A percentile compares a stretch with the other conserved stretches of the same genome.
Evolutionary conservation across 2,329 filamentous ascomycete genomes (phyloP).

Genomic region (Orbilia oligospora): DNA sequence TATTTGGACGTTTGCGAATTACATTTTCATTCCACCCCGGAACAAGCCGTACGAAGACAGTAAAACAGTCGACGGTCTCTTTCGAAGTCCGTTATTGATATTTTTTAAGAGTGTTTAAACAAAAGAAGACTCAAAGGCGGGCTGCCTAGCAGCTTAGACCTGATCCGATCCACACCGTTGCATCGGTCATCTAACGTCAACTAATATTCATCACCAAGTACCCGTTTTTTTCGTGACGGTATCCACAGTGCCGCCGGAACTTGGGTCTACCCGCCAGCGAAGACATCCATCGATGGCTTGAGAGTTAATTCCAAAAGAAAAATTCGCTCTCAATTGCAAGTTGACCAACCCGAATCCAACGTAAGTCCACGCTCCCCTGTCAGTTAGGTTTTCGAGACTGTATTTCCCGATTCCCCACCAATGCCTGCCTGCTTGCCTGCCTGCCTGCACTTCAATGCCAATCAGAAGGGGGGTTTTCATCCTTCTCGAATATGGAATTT

Average conservation of each 20-base stretch:
- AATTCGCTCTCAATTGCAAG: not conserved
- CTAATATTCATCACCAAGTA: constrained; percentile 1
- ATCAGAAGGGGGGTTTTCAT: constrained; percentile 38
- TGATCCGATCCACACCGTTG: constrained; percentile 11
- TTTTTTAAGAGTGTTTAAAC: not conserved
- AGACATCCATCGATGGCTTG: constrained; percentile 21
- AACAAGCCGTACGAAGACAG: constrained; percentile 44
- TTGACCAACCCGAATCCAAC: constrained; percentile 26
- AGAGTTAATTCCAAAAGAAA: constrained; percentile 4
- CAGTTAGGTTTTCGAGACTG: not conserved
- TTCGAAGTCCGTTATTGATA: constrained; percentile 15
- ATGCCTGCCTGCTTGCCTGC: constrained; percentile 8
- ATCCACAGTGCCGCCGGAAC: constrained; percentile 16
- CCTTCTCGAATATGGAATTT: constrained; percentile 21
- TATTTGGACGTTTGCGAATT: constrained; percentile 56
- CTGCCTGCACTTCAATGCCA: constrained; percentile 4
- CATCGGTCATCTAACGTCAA: too few relatives aligned
- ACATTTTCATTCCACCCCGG: constrained; percentile 48
- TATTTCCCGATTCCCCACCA: constrained; percentile 31
- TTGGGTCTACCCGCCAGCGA: not conserved
- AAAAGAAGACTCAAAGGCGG: constrained; percentile 9
- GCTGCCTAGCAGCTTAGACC: constrained; percentile 56
- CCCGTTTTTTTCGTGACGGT: not conserved
- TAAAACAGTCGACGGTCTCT: constrained; percentile 21
- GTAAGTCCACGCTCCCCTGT: constrained; percentile 27